Base-by-base conservation (phyloP, 495 filamentous ascomycete species). In the Daldinia vernicosa region DNA sequence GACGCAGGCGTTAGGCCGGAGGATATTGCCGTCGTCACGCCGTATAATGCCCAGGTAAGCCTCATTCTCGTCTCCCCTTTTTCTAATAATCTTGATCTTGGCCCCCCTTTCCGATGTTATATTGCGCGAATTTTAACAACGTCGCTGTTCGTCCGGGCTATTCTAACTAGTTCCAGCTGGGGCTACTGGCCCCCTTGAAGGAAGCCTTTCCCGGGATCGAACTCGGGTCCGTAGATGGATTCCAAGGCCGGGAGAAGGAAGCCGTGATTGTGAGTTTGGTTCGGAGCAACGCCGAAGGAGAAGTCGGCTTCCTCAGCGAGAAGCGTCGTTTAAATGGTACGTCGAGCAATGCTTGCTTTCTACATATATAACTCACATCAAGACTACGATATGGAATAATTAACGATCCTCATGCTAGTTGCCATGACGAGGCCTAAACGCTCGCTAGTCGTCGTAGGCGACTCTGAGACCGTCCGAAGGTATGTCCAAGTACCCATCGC, bases 161-260 rank as follows among this genome's bases (percentile, higher is more conserved):
- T 33, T 17, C 59, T 71, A 60, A 68, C 40, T 37, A 33, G 17
- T 55, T 27, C 67, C 11, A 90, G 87, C 84, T 97, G 7, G 88
- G 91, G 1, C 80, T 97, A 0, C 82, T 99, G 57, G 86, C 93
- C 2, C 85, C 88, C 43, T 84, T 99, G 17, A 93, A 94, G 63
- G 91, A 94, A 58, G 82, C 83, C 47, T 97, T 91, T 69, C 90
- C 90, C 0, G 93, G 89, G 3, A 87, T 99, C 14, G 95, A 99
- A 77, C 81, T 98, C 17, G 95, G 95, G 27, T 97, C 92, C 71
- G 93, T 99, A 3, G 95, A 99, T 80, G 94, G 94, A 6, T 99
- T 99, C 77, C 95, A 99, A 77, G 95, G 95, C 39, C 86, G 95
- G 12, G 95, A 99, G 80, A 99, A 99, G 80, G 95, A 99, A 77